Conservation (phyloP, 2,329 filamentous ascomycete genomes). For the Delphinella strobiligena region DNA sequence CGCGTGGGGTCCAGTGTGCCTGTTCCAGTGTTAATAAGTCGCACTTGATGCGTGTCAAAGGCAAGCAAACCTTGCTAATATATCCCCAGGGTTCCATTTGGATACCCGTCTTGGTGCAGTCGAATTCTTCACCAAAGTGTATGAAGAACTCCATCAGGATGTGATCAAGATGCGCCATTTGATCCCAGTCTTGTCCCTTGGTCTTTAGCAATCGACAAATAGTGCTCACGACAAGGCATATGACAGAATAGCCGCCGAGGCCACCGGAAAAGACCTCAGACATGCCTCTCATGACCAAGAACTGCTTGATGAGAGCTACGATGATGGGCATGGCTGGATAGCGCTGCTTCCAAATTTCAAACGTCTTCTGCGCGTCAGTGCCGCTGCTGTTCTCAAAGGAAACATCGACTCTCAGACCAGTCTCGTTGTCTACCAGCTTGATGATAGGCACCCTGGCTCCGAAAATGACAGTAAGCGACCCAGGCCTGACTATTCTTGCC, state of each 20-base stretch:
- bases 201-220: slow-evolving; percentile 67
- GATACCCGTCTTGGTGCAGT: slow-evolving; percentile 60
- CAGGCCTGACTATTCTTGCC: slow-evolving; percentile 44
- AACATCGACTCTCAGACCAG: slow-evolving; percentile 75
- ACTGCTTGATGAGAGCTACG: slow-evolving; percentile 84
- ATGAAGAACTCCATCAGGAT: slow-evolving; percentile 79
- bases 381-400: slow-evolving; percentile 90
- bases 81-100: slow-evolving; percentile 62
- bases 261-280: slow-evolving; percentile 89
- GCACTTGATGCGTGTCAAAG: slow-evolving; percentile 11
- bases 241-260: slow-evolving; percentile 86
- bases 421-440: slow-evolving; percentile 73
- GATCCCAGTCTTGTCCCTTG: slow-evolving; percentile 5
- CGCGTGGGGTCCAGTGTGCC: slow-evolving; percentile 8
- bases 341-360: slow-evolving; percentile 62
- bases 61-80: slow-evolving; percentile 57
- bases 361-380: slow-evolving; percentile 67
- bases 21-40: slow-evolving; percentile 10
- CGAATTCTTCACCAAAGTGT: slow-evolving; percentile 75
- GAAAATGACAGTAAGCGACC: slow-evolving; percentile 55
- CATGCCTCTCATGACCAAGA: slow-evolving; percentile 73
- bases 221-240: slow-evolving; percentile 84
- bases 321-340: slow-evolving; percentile 80
- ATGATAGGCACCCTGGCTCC: slow-evolving; percentile 79
- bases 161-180: slow-evolving; percentile 8